Evolutionary conservation across 164 flowering plant species (phyloP).

Genomic region (Vitis amurensis): DNA sequence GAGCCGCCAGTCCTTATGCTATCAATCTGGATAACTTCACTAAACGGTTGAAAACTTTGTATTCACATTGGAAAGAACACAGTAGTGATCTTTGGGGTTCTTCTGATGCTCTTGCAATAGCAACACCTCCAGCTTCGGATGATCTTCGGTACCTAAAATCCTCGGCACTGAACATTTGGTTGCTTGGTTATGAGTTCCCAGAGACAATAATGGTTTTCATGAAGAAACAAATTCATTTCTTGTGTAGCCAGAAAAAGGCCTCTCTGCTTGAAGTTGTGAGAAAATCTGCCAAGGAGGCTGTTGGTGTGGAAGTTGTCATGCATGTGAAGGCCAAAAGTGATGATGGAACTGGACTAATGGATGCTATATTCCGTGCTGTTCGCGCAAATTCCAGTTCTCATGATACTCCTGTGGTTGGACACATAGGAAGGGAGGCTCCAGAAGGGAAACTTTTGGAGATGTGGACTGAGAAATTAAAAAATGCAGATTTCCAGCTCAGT

Average conservation of each 20-base stretch:
- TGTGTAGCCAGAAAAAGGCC: conserved; percentile 77
- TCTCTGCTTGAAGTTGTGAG: conserved; percentile 56
- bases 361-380: conserved; percentile 37
- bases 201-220: conserved; percentile 80
- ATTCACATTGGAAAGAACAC: conserved; percentile 43
- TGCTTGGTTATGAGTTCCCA: conserved; percentile 83
- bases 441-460: conserved; percentile 74
- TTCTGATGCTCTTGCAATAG: conserved; percentile 51
- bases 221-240: conserved; percentile 62
- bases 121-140: conserved; percentile 76
- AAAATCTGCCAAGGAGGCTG: conserved; percentile 46
- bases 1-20: conserved; percentile 20
- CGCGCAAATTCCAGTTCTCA: conserved; percentile 21
- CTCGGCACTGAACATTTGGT: conserved; percentile 74
- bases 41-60: conserved; percentile 48
- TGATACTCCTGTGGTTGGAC: conserved; percentile 47
- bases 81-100: conserved; percentile 53
- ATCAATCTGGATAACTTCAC: conserved; percentile 26
- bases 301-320: conserved; percentile 55
- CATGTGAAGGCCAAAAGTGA: conserved; percentile 73
- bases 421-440: conserved; percentile 67
- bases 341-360: conserved; percentile 57
- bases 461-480: conserved; percentile 63
- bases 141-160: conserved; percentile 78
- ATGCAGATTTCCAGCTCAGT: conserved; percentile 34